Base-by-base conservation (phyloP, 441 rosid genomes). In the Aquilaria agallochum region DNA sequence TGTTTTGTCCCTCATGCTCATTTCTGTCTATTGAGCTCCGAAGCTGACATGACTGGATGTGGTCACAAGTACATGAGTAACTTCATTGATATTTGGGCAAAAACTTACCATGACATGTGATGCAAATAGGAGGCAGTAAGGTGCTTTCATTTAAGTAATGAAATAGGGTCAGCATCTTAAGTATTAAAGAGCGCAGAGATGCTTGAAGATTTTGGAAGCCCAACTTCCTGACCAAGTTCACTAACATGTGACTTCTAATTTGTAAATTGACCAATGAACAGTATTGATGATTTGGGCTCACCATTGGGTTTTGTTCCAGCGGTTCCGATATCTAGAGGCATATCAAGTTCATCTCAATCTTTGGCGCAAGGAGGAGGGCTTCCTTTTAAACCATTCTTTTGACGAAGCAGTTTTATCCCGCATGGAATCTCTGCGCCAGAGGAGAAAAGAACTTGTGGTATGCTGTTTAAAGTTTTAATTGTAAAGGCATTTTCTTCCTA, bases 271-370 rank as follows among this genome's bases (percentile, higher is more conserved):
- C 53, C 30, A 42, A 75, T 30, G 46, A 53, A 27, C 42, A 40
- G 50, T 40, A 5, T 31, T 50, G 33, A 20, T 34, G 15, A 36
- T 10, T 54, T 6, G 63, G 33, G 69, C 61, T 73, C 70, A 64
- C 71, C 33, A 63, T 51, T 63, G 44, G 11, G 62, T 27, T 57
- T 58, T 44, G 47, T 65, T 80, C 72, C 85, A 94, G 99, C 92
- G 99, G 36, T 84, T 79, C 77, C 81, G 92, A 66, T 94, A 91
- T 76, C 77, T 82, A 48, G 88, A 91, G 78, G 97, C 99, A 67
- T 86, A 78, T 78, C 88, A 80, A 71, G 86, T 89, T 50, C 80
- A 89, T 78, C 73, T 64, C 58, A 80, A 70, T 64, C 94, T 94
- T 75, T 83, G 83, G 74, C 78, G 59, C 46, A 51, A 77, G 68